Conservation (phyloP, 2,329 filamentous ascomycete species). For the Meredithiella fracta region DNA sequence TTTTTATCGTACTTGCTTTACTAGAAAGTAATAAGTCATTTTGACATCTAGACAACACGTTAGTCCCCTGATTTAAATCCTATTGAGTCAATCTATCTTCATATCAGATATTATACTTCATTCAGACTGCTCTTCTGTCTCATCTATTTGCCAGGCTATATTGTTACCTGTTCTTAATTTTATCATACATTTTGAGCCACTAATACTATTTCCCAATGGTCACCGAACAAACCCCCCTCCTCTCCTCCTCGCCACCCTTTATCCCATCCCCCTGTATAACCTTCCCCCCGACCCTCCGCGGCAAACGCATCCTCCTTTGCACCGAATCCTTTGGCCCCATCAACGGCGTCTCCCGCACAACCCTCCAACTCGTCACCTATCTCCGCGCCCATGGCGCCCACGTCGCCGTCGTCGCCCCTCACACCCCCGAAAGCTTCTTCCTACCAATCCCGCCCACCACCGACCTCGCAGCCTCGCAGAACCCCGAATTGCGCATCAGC, state of each 20-base stretch:
- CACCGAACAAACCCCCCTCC: constrained; percentile 13
- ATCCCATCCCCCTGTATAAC: constrained; percentile 21
- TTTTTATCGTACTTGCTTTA: no score
- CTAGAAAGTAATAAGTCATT: no score
- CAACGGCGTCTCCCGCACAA: constrained; percentile 58
- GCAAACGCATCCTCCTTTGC: constrained; percentile 47
- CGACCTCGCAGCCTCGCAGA: constrained; percentile 1
- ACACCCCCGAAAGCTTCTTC: constrained; percentile 38
- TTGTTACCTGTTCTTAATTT: no score
- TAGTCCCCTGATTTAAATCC: no score
- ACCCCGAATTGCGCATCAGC: constrained; percentile 39
- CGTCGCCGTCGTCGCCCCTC: constrained; percentile 50
- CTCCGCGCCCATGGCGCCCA: constrained; percentile 46
- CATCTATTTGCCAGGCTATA: no score
- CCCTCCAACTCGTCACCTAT: constrained; percentile 51
- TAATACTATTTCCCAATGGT: no score
- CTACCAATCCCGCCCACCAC: constrained; percentile 25
- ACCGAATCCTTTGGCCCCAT: constrained; percentile 58
- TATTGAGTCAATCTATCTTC: no score
- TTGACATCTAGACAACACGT: no score
- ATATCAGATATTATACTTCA: no score
- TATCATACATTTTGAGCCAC: no score
- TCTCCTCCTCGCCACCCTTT: constrained; percentile 8
- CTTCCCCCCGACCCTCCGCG: constrained; percentile 35
- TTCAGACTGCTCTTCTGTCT: no score